Base-by-base conservation (phyloP, 345 rosid species). In the Kernera saxatilis region DNA sequence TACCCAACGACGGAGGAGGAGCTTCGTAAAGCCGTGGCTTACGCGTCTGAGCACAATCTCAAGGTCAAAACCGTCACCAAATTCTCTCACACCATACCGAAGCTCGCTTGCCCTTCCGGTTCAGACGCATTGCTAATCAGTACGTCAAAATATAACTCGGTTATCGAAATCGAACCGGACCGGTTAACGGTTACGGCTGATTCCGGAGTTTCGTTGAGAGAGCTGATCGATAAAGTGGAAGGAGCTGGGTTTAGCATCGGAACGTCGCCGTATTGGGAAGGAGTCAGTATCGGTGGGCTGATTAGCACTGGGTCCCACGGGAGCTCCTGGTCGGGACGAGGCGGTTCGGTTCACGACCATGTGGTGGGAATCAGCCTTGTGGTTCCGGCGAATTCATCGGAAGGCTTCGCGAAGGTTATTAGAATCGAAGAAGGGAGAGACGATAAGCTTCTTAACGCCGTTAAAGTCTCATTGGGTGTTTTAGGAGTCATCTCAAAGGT, bases 231-330 rank as follows among this genome's bases (percentile, higher is more conserved):
- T 64, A 74, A 62, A 61, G 92, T 93, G 3, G 97, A 93, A 63
- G 79, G 15, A 18, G 79, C 70, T 9, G 93, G 96, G 48, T 40
- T 91, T 64, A 91, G 94, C 74, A 54, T 91, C 8, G 89, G 78
- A 49, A 84, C 92, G 1, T 88, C 92, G 0, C 93, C 97, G 8
- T 93, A 93, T 40, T 91, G 97, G 98, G 96, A 93, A 70, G 98
- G 98, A 25, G 91, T 89, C 53, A 93, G 96, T 50, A 56, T 89
- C 0, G 97, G 88, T 21, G 98, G 98, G n/a, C 5, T 87, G 45
- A 85, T 93, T 17, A 85, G 88, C 64, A 91, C 94, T 0, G 98
- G 97, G 6, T 82, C 98, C 0, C 98, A 93, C n/a, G 98, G 98
- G 2, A 93, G 98, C 73, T 91, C 98, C 0, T 93, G 97, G 97